Evolutionary conservation across 495 filamentous ascomycete species (phyloP).

Genomic region (Daldinia caldariorum): DNA sequence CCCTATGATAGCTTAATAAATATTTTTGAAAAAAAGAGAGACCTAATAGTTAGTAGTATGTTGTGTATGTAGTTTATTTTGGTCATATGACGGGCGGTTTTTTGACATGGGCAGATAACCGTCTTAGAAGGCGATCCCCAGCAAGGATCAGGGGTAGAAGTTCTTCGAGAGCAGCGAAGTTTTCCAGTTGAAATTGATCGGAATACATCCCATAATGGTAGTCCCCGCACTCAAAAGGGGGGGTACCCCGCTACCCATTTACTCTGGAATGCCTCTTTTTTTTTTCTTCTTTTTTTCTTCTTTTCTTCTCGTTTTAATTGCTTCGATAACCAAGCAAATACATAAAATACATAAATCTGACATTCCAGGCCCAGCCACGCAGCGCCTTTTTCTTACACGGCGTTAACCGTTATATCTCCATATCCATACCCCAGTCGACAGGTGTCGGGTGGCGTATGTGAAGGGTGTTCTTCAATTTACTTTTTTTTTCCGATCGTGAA

Average conservation of each 20-base stretch:
- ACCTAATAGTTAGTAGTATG: too few relatives aligned
- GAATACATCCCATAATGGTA: conserved; percentile 11
- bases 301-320: background rate
- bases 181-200: conserved; percentile 10
- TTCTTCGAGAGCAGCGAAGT: conserved; percentile 11
- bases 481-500: conserved; percentile 8
- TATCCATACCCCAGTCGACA: conserved; percentile 19
- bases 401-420: conserved; percentile 20
- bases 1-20: too few relatives aligned
- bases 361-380: conserved; percentile 28
- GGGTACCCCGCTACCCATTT: conserved; percentile 21
- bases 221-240: conserved; percentile 42
- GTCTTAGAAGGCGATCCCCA: conserved; percentile 40
- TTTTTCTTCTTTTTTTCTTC: background rate
- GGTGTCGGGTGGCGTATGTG: conserved; percentile 13
- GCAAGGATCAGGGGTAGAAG: conserved; percentile 42
- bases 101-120: conserved; percentile 42
- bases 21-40: conserved; percentile 20
- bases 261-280: background rate
- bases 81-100: conserved; percentile 30
- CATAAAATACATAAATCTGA: background rate
- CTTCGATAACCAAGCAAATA: conserved; percentile 19
- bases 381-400: conserved; percentile 3
- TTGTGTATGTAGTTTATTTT: conserved; percentile 21
- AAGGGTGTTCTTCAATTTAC: background rate